Evolutionary conservation across 2,329 filamentous ascomycete genomes (phyloP), one percentile per base, ranked within the genome.

Genomic region (Daldinia eschscholtzii): DNA sequence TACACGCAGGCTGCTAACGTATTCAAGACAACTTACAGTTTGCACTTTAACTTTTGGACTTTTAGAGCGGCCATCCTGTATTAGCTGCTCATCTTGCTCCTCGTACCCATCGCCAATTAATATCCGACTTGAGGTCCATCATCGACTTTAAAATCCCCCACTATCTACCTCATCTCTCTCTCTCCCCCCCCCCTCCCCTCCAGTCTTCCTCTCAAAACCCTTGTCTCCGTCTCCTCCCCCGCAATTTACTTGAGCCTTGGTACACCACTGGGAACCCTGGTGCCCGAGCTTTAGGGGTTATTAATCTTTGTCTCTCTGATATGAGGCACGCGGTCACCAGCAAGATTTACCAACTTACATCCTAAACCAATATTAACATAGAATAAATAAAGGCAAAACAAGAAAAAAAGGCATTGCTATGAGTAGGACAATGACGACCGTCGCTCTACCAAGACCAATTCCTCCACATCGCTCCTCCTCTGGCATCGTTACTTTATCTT

Each of bases 391-490:
- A 39, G 30, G 48, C 57, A 42, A 12, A 64, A 37, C 33, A 53
- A 9, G 20, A 30, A 39, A 59, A 33, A 58, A 23, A 62, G 61
- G 44, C 44, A 52, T 44, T 59, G 35, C 59, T 61, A 69, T 63
- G 66, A 68, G 67, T 60, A 71, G 70, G 67, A 76, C 68, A 60
- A 88, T 89, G 87, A 83, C 87, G 65, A 87, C 86, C 61, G 83
- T 89, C 76, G 84, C 87, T 56, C 78, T 89, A 46, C 80, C 84
- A 37, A 80, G 84, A 75, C 83, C 83, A 61, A 80, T 85, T 61
- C 78, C 81, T 65, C 79, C 83, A 62, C 84, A 85, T 75, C 80
- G 80, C 65, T 77, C 83, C 39, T 80, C 82, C 28, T 80, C 83
- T 48, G 79, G 81, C 72, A 80, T 84, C 66, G 77, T 77, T 46